Conservation (phyloP, 2,329 filamentous ascomycete genomes). For the Coniochaeta sp. region DNA sequence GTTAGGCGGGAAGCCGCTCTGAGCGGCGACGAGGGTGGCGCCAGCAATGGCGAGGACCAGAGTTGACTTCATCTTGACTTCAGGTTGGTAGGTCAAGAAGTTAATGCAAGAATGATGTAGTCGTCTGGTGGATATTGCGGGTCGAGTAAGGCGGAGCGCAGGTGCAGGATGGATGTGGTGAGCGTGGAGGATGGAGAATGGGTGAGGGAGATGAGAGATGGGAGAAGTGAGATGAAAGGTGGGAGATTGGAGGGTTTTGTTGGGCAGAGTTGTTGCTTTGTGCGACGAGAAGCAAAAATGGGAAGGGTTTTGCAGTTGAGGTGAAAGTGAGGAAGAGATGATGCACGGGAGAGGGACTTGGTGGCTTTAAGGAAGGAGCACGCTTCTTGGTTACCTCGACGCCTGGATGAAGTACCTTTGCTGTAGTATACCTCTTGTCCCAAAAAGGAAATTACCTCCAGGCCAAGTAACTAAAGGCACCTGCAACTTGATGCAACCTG, state of each 20-base stretch:
- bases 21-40: slow-evolving; percentile 32
- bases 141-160: background rate
- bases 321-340: background rate
- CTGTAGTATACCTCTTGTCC: background rate
- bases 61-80: slow-evolving; percentile 43
- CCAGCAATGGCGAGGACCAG: slow-evolving; percentile 30
- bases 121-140: background rate
- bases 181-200: background rate
- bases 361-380: background rate
- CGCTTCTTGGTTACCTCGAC: too few species aligned
- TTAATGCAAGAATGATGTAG: slow-evolving; percentile 7
- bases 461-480: background rate
- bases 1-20: too few species aligned
- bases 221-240: background rate
- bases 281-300: background rate
- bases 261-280: background rate
- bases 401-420: background rate
- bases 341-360: background rate
- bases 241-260: background rate
- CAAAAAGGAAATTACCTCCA: background rate
- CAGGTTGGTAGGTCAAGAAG: slow-evolving; percentile 9
- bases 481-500: background rate
- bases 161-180: background rate
- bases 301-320: background rate
- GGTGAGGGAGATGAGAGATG: background rate